Percentiles rank a stretch among this genome's conserved stretches.
Conservation (phyloP, 1,284 basidiomycete genomes). For the Stygiomarasmius scandens region DNA sequence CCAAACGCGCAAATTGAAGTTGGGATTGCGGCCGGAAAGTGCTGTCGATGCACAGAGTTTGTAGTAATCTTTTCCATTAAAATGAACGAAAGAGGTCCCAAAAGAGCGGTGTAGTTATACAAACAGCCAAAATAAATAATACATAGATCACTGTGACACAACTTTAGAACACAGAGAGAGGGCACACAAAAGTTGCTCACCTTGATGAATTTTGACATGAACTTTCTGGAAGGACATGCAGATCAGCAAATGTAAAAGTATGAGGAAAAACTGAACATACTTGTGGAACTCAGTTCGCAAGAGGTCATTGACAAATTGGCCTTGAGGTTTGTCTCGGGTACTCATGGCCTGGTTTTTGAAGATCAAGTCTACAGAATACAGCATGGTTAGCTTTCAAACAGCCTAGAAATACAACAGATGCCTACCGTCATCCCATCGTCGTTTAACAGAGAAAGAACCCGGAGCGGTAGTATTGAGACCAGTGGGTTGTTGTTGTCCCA, state of each 20-base stretch:
- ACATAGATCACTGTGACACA: neutral
- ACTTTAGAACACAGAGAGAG: neutral
- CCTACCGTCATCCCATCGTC: slow-evolving; percentile 9
- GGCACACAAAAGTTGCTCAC: slow-evolving; percentile 30
- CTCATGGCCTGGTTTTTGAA: slow-evolving; percentile 95
- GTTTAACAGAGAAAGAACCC: slow-evolving; percentile 44
- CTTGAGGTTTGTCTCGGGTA: slow-evolving; percentile 61
- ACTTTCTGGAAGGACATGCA: slow-evolving; percentile 52
- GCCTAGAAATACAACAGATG: neutral
- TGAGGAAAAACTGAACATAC: slow-evolving; percentile 45
- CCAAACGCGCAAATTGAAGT: too few relatives aligned
- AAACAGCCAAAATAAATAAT: neutral
- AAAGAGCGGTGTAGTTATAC: neutral
- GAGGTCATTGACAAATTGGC: slow-evolving; percentile 92
- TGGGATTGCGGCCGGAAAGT: too few relatives aligned
- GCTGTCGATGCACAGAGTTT: too few relatives aligned
- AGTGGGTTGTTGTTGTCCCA: slow-evolving; percentile 66
- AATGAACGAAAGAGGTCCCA: neutral
- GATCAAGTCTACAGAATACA: slow-evolving; percentile 71
- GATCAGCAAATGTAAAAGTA: slow-evolving; percentile 9
- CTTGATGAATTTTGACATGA: slow-evolving; percentile 81
- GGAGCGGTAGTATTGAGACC: slow-evolving; percentile 76
- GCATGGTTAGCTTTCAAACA: neutral
- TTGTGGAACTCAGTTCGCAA: slow-evolving; percentile 91
- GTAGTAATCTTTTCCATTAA: too few relatives aligned